Evolutionary conservation across 164 flowering plant species (phyloP), one percentile per base, ranked within the genome.

Genomic region (Aristolochia fimbriata): DNA sequence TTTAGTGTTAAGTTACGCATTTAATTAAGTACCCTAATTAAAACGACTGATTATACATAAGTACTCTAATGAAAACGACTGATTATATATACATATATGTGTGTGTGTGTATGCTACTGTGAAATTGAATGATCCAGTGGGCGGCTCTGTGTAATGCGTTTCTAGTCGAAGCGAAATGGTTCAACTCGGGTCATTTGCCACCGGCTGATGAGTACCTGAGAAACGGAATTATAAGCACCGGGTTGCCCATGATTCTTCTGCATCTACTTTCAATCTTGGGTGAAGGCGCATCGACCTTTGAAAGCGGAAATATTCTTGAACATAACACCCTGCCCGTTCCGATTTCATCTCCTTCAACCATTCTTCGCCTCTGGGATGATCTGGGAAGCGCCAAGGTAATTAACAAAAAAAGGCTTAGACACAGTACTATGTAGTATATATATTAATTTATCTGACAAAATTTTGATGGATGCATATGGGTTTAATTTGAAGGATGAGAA

Each of bases 401-500:
- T n/a, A n/a, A n/a, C n/a, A n/a, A n/a, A n/a, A n/a, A n/a, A n/a
- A n/a, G n/a, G n/a, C n/a, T n/a, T n/a, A n/a, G n/a, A n/a, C n/a
- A n/a, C n/a, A n/a, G n/a, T n/a, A n/a, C n/a, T n/a, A n/a, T n/a
- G n/a, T n/a, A n/a, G n/a, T n/a, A n/a, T n/a, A n/a, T n/a, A n/a
- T n/a, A n/a, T n/a, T n/a, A n/a, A n/a, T n/a, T n/a, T 20, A 8
- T 51, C 55, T 9, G 15, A 9, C 10, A 9, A 46, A 46, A 10
- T 43, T 0, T 0, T 2, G 20, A 43, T 11, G 5, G 5, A 47
- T 4, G 9, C 25, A 10, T 15, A 9, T 27, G 5, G 5, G 5
- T 2, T 27, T 27, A 27, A 27, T 27, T 27, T 48, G 52, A 41
- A 82, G 85, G 87, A 84, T 65, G 91, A 82, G 68, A 68, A 76